Base-by-base conservation (phyloP, 2,329 filamentous ascomycete species). In the Tolypocladium amazonense region DNA sequence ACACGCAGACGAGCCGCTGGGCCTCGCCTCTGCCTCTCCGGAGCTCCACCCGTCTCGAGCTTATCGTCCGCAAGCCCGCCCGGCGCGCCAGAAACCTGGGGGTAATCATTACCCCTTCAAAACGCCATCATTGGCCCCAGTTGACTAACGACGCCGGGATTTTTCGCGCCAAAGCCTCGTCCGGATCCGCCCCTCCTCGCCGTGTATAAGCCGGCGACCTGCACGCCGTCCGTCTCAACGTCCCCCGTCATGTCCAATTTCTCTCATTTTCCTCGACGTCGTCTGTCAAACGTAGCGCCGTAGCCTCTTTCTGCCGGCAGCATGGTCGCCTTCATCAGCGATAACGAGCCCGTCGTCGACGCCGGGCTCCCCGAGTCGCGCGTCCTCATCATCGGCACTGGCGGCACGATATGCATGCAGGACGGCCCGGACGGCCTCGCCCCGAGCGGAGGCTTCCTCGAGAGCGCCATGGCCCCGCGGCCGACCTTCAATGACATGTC, bases 331-430 rank as follows among this genome's bases (percentile, higher is more conserved):
- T 53, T 58, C 23, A 39, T 38, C 27, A 25, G 35, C 43, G 57
- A 60, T 35, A 11, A 37, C 59, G 33, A 61, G 43, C 50, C 50
- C 20, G 30, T 53, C 50, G 54, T 66, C 61, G 58, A 63, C 43
- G 59, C 65, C 56, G 73, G 69, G 11, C 79, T 79, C 60, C 88
- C 88, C 14, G 90, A 95, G 72, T 90, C 90, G 30, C 82, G 89
- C 61, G 89, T 97, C 15, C 80, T 97, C 64, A 88, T 96, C 68
- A 90, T 96, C 73, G 93, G 95, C 78, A 96, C 92, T 15, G 92
- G 90, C 62, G 89, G 88, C 53, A 92, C 88, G 8, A 96, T 96
- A 68, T 96, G 91, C 76, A 96, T 97, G 92, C 86, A 88, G 70
- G 87, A 86, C 59, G 91, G 90, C 12, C 81, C 83, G 11, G 84